Evolutionary conservation across 441 rosid genomes (phyloP).

Genomic region (Sinapis alba): DNA sequence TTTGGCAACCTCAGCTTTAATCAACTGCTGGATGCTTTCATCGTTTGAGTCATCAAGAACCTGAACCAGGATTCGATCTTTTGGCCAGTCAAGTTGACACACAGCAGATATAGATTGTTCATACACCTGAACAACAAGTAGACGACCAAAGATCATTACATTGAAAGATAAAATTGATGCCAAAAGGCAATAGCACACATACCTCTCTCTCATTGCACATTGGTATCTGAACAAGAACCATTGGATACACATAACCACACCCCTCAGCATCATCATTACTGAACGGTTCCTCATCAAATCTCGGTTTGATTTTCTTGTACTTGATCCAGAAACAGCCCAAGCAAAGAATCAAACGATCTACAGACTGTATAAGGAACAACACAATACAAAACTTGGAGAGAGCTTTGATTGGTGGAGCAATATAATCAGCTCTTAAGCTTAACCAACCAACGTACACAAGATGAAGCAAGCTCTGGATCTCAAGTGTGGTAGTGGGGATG

Average conservation of each 20-base stretch:
- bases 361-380: conserved; percentile 78
- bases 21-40: conserved; percentile 69
- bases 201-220: conserved; percentile 98
- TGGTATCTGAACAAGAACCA: conserved; percentile 97
- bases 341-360: conserved; percentile 74
- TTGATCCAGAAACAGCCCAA: conserved; percentile 94
- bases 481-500: conserved; percentile 51
- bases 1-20: conserved; percentile 65
- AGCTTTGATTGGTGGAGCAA: conserved; percentile 67
- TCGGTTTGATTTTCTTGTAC: conserved; percentile 75
- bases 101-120: conserved; percentile 92
- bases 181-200: conserved; percentile 11
- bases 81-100: conserved; percentile 93
- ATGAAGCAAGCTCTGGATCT: conserved; percentile 60
- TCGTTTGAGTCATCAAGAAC: conserved; percentile 91
- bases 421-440: conserved; percentile 61
- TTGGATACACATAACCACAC: conserved; percentile 58
- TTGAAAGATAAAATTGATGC: neutral
- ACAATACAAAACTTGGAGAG: conserved; percentile 75
- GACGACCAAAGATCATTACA: conserved; percentile 12
- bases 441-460: conserved; percentile 72
- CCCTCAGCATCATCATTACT: conserved; percentile 62
- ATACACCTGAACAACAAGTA: conserved; percentile 65
- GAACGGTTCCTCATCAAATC: conserved; percentile 56
- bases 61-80: conserved; percentile 73